These are phyloP conservation scores for Hordeum marinum DNA, from an alignment of 176 grass and related monocot genomes.

Conservation along the genomic window DNA sequence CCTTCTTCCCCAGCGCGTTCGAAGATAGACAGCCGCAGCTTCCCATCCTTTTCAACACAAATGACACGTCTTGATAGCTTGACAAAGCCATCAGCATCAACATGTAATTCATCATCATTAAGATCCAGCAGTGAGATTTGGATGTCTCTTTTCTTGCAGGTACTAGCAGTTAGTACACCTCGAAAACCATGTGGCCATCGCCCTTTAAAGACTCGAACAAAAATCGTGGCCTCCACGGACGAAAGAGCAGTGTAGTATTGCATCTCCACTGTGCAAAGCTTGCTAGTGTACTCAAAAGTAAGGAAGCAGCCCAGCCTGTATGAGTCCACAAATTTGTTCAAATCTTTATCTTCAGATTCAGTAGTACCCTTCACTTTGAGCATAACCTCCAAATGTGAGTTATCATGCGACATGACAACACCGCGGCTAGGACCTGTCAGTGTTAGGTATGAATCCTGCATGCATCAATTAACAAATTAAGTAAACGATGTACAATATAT, in stretches of 20 bases:
- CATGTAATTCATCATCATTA: neutral
- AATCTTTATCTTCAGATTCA: neutral
- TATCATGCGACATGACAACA: neutral
- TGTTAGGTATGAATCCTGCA: constrained; percentile 4
- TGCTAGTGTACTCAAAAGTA: neutral
- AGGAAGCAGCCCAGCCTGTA: neutral
- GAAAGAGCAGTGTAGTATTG: neutral
- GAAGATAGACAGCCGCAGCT: neutral
- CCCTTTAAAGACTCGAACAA: neutral
- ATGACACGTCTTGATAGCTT: neutral
- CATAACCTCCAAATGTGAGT: neutral
- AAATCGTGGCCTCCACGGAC: neutral
- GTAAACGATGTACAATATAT: neutral
- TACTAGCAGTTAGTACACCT: neutral
- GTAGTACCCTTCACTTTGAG: neutral
- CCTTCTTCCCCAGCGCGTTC: neutral
- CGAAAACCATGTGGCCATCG: neutral
- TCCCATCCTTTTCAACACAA: neutral
- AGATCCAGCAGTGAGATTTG: neutral
- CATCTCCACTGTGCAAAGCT: neutral
- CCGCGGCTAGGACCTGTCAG: neutral
- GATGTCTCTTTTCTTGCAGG: neutral
- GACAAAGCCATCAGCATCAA: neutral
- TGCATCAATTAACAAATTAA: neutral
- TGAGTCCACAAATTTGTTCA: neutral